Percentiles rank a stretch among this genome's conserved stretches.
Conservation (phyloP, 2,329 filamentous ascomycete genomes). For the Rutstroemia sp. region DNA sequence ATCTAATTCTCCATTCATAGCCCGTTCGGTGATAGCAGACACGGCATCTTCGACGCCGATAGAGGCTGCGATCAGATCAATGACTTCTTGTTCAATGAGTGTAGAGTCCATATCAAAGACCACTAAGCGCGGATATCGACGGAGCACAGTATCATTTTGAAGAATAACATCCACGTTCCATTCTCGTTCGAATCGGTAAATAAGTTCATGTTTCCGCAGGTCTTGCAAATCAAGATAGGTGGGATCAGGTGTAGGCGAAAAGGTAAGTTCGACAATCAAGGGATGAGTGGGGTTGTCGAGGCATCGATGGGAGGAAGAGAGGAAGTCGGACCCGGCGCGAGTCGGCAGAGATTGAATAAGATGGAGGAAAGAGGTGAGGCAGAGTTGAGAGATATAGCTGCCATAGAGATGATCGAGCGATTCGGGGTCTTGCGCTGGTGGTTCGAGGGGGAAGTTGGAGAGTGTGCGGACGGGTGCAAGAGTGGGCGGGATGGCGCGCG, state of each 20-base stretch:
- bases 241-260: slow-evolving; percentile 51
- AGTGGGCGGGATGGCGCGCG: slow-evolving; percentile 27
- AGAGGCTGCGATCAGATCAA: slow-evolving; percentile 84
- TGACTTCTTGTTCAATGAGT: slow-evolving; percentile 93
- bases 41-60: slow-evolving; percentile 78
- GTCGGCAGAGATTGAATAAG: slow-evolving; percentile 57
- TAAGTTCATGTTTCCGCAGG: slow-evolving; percentile 70
- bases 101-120: slow-evolving; percentile 99
- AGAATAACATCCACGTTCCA: slow-evolving; percentile 84
- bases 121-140: slow-evolving; percentile 75
- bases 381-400: slow-evolving; percentile 57
- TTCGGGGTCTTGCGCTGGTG: slow-evolving; percentile 45
- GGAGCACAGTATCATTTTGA: slow-evolving; percentile 65
- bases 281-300: slow-evolving; percentile 54
- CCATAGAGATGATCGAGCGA: slow-evolving; percentile 59
- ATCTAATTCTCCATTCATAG: slow-evolving; percentile 94
- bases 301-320: slow-evolving; percentile 56
- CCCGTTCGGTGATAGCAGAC: slow-evolving; percentile 80
- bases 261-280: slow-evolving; percentile 57
- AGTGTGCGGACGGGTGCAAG: slow-evolving; percentile 52
- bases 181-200: slow-evolving; percentile 78
- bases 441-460: slow-evolving; percentile 53
- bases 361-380: slow-evolving; percentile 56
- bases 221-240: slow-evolving; percentile 61
- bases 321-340: slow-evolving; percentile 40